Evolutionary conservation across 495 filamentous ascomycete species (phyloP).

Genomic region (Chaetomium tenue): DNA sequence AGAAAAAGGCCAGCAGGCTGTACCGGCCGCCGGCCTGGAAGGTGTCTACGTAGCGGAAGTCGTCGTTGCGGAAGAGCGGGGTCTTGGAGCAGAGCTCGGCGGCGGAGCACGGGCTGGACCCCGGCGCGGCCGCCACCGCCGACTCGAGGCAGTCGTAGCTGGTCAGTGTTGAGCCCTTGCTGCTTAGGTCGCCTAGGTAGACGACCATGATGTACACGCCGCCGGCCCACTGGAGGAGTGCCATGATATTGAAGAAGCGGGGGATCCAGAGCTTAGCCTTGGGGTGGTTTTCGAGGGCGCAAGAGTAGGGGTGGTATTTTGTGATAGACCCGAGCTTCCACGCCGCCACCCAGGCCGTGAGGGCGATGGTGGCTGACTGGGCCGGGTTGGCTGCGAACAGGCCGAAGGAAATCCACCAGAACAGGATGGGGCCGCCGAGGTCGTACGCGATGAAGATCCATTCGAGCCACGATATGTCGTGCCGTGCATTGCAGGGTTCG

Average conservation of each 20-base stretch:
- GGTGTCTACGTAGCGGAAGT: neutral
- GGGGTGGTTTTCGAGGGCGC: neutral
- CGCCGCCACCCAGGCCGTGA: conserved; percentile 3
- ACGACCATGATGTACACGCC: neutral
- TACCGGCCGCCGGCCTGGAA: neutral
- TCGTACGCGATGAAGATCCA: neutral
- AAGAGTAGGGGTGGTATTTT: neutral
- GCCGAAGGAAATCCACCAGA: conserved; percentile 4
- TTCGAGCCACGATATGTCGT: neutral
- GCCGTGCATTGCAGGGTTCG: neutral
- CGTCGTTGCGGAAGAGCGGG: neutral
- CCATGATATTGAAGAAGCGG: neutral
- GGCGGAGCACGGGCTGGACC: neutral
- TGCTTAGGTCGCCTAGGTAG: neutral
- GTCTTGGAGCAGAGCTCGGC: neutral
- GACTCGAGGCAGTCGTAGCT: neutral
- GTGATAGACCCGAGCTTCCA: neutral
- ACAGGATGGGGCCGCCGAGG: neutral
- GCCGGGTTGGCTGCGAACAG: neutral
- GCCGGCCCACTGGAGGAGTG: neutral
- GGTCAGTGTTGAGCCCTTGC: neutral
- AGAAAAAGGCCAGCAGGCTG: neutral
- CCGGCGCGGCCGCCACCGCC: neutral
- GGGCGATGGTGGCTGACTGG: neutral
- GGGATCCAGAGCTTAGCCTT: neutral